Evolutionary conservation across 139 green algal genomes (phyloP).

Genomic region (Chlamydomonas schloesseri): DNA sequence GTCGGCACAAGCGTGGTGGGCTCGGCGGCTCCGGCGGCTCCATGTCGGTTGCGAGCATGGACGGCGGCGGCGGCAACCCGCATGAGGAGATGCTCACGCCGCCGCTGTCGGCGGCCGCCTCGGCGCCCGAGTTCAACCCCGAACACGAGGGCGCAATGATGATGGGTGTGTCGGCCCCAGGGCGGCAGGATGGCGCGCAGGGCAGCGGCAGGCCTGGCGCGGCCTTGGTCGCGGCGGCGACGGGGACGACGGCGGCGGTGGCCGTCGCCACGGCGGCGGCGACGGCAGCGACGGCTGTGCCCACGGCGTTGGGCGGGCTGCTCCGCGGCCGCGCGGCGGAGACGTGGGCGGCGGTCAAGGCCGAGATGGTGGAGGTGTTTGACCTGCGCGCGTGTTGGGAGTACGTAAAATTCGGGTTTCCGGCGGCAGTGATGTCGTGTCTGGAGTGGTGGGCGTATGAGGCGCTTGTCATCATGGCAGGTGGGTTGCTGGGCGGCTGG

Average conservation of each 20-base stretch:
- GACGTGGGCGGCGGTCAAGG: no score
- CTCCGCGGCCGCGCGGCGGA: neutral
- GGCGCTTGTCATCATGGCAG: conserved; percentile 55
- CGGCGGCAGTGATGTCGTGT: conserved; percentile 55
- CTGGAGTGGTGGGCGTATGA: conserved; percentile 68
- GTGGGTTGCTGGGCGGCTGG: neutral
- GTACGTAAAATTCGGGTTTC: conserved; percentile 53
- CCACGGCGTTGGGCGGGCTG: neutral
- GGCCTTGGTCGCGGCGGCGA: neutral
- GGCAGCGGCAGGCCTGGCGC: no score
- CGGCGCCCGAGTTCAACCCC: neutral
- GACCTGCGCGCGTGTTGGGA: conserved; percentile 34
- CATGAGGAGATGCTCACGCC: conserved; percentile 1
- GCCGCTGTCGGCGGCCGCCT: neutral
- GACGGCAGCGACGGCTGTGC: neutral
- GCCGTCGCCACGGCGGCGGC: neutral
- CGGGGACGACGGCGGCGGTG: neutral
- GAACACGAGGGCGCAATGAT: neutral
- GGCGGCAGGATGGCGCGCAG: neutral
- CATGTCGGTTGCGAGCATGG: neutral
- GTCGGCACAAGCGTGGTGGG: no score
- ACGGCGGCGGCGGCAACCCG: neutral
- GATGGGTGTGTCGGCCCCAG: neutral
- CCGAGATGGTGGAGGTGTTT: conserved; percentile 18
- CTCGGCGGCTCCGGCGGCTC: no score